Base-by-base conservation (phyloP, 2,329 filamentous ascomycete species). In the Escovopsis weberi region DNA sequence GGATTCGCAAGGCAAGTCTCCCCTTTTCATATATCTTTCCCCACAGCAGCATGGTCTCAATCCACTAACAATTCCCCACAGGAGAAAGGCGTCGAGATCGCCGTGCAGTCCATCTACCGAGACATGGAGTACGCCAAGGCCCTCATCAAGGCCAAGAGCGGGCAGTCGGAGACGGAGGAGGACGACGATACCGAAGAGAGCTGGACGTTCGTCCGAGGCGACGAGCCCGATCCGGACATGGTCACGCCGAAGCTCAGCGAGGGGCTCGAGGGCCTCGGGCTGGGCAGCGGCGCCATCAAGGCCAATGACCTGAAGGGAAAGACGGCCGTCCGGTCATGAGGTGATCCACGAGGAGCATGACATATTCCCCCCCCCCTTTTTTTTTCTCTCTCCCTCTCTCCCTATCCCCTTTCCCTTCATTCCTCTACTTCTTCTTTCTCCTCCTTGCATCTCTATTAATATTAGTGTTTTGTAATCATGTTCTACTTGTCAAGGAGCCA, bases 81-180 rank as follows among this genome's bases (percentile, higher is more conserved):
- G 82, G 89, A 98, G 60, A 79, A 86, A 50, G 91, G 91, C 33
- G 87, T 95, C n/a, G 78, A 82, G 39, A 83, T 73, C 5, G 91
- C 89, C 6, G 91, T 96, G 48, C 85, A 94, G 60, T 84, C 79
- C 46, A 85, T 98, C 44, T 98, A 96, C 58, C 82, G 91, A 36
- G 89, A 96, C 58, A 72, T 96, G 43, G 91, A 96, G 57, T 95
- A 95, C 54, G 88, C 91, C 33, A 84, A 77, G 60, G 82, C 81
- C 12, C 69, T 96, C 37, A 82, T 94, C 58, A 84, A 82, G 60
- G 75, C 67, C 44, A 75, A 75, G 58, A 62, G 65, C 2, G 59
- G 51, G 4, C 49, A 58, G 12, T 43, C 50, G 45, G 63, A 59
- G 47, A 59, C 53, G 41, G 67, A 63, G 15, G 69, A 75, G 40